These are phyloP conservation scores for Colletotrichum sp. DNA, from an alignment of 2,329 filamentous ascomycete genomes.

Conservation along the genomic window DNA sequence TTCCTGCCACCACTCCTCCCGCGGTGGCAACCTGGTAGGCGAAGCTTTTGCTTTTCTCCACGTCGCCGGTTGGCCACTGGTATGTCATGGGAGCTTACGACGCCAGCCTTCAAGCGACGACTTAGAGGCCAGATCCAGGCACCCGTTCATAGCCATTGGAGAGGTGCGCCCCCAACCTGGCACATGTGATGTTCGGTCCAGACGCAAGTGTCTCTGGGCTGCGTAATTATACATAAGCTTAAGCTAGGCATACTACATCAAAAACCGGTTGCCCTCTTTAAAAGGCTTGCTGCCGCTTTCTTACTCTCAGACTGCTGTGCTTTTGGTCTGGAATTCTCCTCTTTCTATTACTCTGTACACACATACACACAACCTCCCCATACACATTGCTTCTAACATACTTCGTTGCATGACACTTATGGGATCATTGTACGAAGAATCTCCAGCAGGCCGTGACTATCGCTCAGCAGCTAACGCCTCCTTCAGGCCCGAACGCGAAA, in stretches of 20 bases:
- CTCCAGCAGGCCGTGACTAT: conserved; percentile 8
- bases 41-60: conserved; percentile 12
- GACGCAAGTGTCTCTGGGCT: neutral
- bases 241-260: neutral
- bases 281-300: neutral
- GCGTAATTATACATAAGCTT: conserved; percentile 19
- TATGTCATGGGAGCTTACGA: conserved; percentile 16
- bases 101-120: conserved; percentile 19
- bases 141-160: conserved; percentile 4
- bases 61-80: neutral
- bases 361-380: neutral
- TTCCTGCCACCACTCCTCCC: neutral
- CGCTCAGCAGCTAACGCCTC: conserved; percentile 12
- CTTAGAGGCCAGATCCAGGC: conserved; percentile 17
- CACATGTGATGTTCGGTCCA: conserved; percentile 16
- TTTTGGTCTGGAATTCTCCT: neutral
- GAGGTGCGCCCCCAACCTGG: neutral
- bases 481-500: conserved; percentile 23
- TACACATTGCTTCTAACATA: neutral
- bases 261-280: neutral
- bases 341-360: neutral
- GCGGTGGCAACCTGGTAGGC: conserved; percentile 7
- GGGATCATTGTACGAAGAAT: conserved; percentile 20
- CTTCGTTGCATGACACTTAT: neutral
- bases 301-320: neutral